A percentile compares a stretch with the other conserved stretches of the same genome.
Conservation (phyloP, 371 early-diverging fungal species). For the Catenaria anguillulae region DNA sequence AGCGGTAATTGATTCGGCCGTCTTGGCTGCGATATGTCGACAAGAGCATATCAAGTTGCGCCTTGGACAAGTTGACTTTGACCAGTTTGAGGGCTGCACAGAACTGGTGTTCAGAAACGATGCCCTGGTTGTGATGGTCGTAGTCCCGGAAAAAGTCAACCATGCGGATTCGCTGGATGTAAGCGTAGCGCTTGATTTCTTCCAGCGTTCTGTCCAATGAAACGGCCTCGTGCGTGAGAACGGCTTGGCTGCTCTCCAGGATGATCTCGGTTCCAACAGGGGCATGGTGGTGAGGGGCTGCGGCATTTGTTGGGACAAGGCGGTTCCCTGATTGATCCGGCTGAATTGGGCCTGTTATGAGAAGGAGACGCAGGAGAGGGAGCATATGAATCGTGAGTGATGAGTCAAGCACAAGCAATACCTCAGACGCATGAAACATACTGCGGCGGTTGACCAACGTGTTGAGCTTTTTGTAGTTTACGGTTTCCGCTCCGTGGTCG, state of each 20-base stretch:
- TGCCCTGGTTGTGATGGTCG: slow-evolving; percentile 28
- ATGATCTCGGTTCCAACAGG: slow-evolving; percentile 32
- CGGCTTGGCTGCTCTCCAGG: slow-evolving; percentile 10
- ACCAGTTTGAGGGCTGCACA: slow-evolving; percentile 22
- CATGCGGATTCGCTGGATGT: slow-evolving; percentile 28
- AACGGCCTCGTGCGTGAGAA: slow-evolving; percentile 12
- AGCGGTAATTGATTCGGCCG: slow-evolving; percentile 21
- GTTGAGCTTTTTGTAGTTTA: slow-evolving; percentile 37
- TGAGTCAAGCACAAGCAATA: too few species aligned
- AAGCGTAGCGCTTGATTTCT: slow-evolving; percentile 16
- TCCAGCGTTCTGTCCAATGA: slow-evolving; percentile 18
- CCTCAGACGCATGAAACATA: too few species aligned
- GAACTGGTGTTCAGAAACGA: slow-evolving; percentile 30
- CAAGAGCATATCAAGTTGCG: slow-evolving; percentile 17
- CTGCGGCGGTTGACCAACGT: slow-evolving; percentile 32
- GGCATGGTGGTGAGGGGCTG: slow-evolving; percentile 14
- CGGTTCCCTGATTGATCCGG: slow-evolving; percentile 15
- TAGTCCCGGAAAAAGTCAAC: slow-evolving; percentile 33
- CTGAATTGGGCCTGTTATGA: too few species aligned
- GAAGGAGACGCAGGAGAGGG: too few species aligned
- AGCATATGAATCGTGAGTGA: too few species aligned
- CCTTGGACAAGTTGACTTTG: slow-evolving; percentile 11
- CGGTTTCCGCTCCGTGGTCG: slow-evolving; percentile 19
- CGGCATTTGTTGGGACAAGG: slow-evolving; percentile 12
- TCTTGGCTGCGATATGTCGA: slow-evolving; percentile 14